Percentiles rank a stretch among this genome's conserved stretches.
These are phyloP conservation scores for Candida maltosa DNA, from an alignment of 805 yeast genomes.

Conservation along the genomic window DNA sequence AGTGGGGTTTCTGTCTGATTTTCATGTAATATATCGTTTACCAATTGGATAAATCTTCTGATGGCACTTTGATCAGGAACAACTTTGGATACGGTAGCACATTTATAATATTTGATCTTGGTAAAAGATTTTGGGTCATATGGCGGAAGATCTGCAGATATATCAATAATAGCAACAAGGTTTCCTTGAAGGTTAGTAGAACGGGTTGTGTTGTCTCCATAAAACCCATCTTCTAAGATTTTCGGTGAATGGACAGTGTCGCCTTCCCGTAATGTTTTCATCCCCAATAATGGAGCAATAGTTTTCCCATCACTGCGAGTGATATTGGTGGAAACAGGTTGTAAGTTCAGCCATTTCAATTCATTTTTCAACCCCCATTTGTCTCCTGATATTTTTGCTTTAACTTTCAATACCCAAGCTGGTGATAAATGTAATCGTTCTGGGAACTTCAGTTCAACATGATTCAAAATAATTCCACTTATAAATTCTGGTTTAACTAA, in stretches of 20 bases:
- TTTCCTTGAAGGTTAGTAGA: slow-evolving; percentile 19
- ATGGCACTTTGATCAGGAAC: slow-evolving; percentile 66
- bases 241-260: slow-evolving; percentile 61
- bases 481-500: slow-evolving; percentile 61
- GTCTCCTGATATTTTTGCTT: slow-evolving; percentile 61
- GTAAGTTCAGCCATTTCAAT: slow-evolving; percentile 61
- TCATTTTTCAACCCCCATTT: slow-evolving; percentile 82
- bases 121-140: slow-evolving; percentile 59
- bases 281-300: slow-evolving; percentile 54
- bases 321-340: slow-evolving; percentile 47
- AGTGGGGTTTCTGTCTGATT: slow-evolving; percentile 25
- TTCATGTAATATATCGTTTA: slow-evolving; percentile 41
- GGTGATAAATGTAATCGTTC: slow-evolving; percentile 53
- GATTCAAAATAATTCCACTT: slow-evolving; percentile 59
- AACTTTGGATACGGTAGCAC: slow-evolving; percentile 75
- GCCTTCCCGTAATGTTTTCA: slow-evolving; percentile 71
- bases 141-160: slow-evolving; percentile 68
- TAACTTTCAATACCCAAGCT: slow-evolving; percentile 66
- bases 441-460: slow-evolving; percentile 47
- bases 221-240: slow-evolving; percentile 45
- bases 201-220: slow-evolving; percentile 13
- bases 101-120: slow-evolving; percentile 59
- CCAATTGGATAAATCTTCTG: slow-evolving; percentile 49
- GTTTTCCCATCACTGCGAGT: slow-evolving; percentile 25
- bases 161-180: slow-evolving; percentile 61